Base-by-base conservation (phyloP, 2,329 filamentous ascomycete species). In the Diaporthe vaccinii region DNA sequence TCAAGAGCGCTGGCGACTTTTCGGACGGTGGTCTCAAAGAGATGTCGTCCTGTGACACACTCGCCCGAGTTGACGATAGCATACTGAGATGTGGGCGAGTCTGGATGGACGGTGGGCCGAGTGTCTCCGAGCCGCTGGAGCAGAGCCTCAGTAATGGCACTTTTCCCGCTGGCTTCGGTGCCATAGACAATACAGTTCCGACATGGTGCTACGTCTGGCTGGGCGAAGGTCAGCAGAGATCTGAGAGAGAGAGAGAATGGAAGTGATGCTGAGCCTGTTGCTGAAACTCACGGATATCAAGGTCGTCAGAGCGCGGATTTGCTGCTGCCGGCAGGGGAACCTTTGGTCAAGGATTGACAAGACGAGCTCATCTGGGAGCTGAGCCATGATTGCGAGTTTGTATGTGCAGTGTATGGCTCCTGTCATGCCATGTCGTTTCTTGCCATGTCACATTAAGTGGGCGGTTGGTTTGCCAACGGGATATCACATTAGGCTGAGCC, bases 111-210 rank as follows among this genome's bases (percentile, higher is more conserved):
- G 8, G 91, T 67, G 46, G 28, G 14, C n/a, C 25, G 65, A 20
- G 77, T 20, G 22, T 78, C 72, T n/a, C 78, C 80, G 17, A 90
- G 85, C 1, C 82, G 80, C 39, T 88, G 81, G 3, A 97, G 88
- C 22, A 95, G 88, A 4, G 89, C 87, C 74, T 88, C 87, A 4
- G 93, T 87, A 69, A 98, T 89, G 65, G 91, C 90, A 44, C 92
- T 94, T 85, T 98, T 98, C 55, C 95, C 96, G 0, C 96, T 98
- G 2, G 95, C 93, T 80, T 96, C 92, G 41, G 95, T 91, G 69
- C 97, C 97, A 83, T 98, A 92, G 67, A 97, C 84, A 31, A 98
- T 91, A 15, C 98, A 83, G 76, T 94, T 94, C 15, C 91, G 87
- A 74, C 93, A 94, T 74, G 91, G 92, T 41, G 94, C 92, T n/a